Conservation (phyloP, 1,284 basidiomycete species). For the Cryptococcus sp. region DNA sequence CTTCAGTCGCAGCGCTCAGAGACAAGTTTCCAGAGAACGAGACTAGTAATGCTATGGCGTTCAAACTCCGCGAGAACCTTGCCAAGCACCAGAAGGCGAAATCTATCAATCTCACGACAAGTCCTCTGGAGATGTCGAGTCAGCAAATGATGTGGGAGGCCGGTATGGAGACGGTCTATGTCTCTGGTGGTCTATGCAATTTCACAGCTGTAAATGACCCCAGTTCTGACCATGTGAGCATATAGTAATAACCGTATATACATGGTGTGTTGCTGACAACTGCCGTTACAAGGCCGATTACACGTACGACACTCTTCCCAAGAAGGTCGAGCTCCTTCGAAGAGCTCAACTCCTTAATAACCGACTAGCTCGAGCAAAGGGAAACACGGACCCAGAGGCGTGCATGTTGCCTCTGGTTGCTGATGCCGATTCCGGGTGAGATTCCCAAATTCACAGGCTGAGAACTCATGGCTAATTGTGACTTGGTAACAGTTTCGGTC, state of each 20-base stretch:
- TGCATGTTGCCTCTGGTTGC: conserved; percentile 21
- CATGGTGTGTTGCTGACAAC: neutral
- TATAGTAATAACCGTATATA: neutral
- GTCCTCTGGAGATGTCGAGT: conserved; percentile 8
- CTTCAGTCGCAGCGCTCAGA: conserved; percentile 8
- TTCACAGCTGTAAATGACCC: conserved; percentile 12
- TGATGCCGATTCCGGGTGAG: conserved; percentile 41
- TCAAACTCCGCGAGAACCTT: conserved; percentile 11
- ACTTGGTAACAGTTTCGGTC: conserved; percentile 46
- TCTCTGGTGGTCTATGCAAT: conserved; percentile 9
- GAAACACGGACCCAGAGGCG: neutral
- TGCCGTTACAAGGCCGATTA: conserved; percentile 15
- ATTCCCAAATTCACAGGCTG: neutral
- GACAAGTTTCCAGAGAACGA: conserved; percentile 18
- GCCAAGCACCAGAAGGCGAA: conserved; percentile 8
- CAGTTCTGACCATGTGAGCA: conserved; percentile 12
- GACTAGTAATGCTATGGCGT: conserved; percentile 7
- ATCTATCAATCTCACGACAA: conserved; percentile 11
- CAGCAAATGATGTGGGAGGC: conserved; percentile 18
- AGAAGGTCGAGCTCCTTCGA: conserved; percentile 13
- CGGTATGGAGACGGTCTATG: conserved; percentile 8
- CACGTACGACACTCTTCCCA: conserved; percentile 21
- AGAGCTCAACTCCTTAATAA: conserved; percentile 15
- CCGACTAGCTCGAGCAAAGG: conserved; percentile 5
- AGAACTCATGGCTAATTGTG: too few relatives aligned